Base-by-base conservation (phyloP, 2,329 filamentous ascomycete genomes). In the Trichophyton benhamiae region DNA sequence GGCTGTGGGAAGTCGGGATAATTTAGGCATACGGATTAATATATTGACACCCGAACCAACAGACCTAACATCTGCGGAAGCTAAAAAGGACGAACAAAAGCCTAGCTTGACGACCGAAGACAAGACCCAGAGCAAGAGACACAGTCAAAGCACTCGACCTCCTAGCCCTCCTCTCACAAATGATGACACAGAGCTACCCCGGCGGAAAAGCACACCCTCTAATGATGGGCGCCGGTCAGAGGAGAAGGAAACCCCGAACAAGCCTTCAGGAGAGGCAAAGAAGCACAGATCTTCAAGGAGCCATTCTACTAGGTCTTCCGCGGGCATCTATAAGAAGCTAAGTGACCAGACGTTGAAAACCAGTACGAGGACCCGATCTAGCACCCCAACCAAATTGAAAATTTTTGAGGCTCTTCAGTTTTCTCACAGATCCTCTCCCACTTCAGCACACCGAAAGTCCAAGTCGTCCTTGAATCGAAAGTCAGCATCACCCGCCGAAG, bases 1-100 rank as follows among this genome's bases (percentile, higher is more conserved):
- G 76, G 83, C 85, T 52, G 83, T 96, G 60, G 80, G 83, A 65
- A 86, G 83, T 70, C 78, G 78, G 59, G 82, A 85, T 53, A 79
- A 83, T 60, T 66, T 82, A 69, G 63, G 59, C 15, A 13, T 49
- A 30, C 36, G 61, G 33, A n/a, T 63, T 3, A 60, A 72, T 61
- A 74, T 79, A 63, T 79, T 83, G 64, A 91, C 88, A 0, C 88
- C 88, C 17, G 87, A 90, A 63, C 80, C 86, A 22, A 90, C 64
- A 52, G 87, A 90, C 69, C 67, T 88, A 22, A 83, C 52, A 38
- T 36, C 84, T 59, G 77, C 79, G 22, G 75, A 66, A 59, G 64
- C 38, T 2, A 60, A 58, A 17, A 65, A 57, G 30, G 55, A 41
- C 36, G 62, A 49, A 4, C 22, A 49, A 15, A 48, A 49, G 2